Conservation (phyloP, 768 basidiomycete species). For the Panaeolus cyanescens region DNA sequence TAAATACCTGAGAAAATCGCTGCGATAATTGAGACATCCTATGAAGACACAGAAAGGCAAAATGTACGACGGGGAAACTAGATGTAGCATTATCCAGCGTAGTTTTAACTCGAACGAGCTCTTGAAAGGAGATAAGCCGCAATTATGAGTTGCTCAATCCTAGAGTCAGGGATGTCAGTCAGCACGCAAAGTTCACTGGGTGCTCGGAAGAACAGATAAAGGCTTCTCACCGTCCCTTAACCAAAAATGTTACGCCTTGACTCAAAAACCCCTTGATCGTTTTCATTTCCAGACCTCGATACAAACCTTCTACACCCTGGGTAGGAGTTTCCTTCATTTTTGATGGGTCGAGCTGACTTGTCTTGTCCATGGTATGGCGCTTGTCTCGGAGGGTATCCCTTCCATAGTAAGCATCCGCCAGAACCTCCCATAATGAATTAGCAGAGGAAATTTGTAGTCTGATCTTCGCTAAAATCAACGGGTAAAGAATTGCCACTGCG, state of each 20-base stretch:
- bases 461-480: slow-evolving; percentile 62
- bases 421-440: slow-evolving; percentile 33
- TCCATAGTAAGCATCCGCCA: slow-evolving; percentile 36
- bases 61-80: not conserved
- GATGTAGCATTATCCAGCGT: not conserved
- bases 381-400: slow-evolving; percentile 8
- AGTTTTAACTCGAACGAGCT: not conserved
- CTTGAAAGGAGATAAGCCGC: slow-evolving; percentile 8
- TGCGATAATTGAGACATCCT: not conserved
- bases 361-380: not conserved
- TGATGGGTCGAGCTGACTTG: slow-evolving; percentile 3
- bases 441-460: slow-evolving; percentile 46
- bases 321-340: slow-evolving; percentile 9
- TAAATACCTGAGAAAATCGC: too few species aligned
- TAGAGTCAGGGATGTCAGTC: not conserved
- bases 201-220: not conserved
- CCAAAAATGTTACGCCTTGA: slow-evolving; percentile 58
- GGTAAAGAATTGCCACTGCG: slow-evolving; percentile 53
- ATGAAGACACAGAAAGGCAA: not conserved
- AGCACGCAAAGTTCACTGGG: not conserved
- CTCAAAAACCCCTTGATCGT: slow-evolving; percentile 55
- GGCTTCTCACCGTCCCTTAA: slow-evolving; percentile 49
- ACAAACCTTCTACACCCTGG: slow-evolving; percentile 41
- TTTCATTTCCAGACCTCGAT: slow-evolving; percentile 54
- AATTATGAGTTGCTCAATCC: slow-evolving; percentile 14